Evolutionary conservation across 2,329 filamentous ascomycete species (phyloP), one percentile per base, ranked within the genome.

Genomic region (Thielaviopsis euricoi): DNA sequence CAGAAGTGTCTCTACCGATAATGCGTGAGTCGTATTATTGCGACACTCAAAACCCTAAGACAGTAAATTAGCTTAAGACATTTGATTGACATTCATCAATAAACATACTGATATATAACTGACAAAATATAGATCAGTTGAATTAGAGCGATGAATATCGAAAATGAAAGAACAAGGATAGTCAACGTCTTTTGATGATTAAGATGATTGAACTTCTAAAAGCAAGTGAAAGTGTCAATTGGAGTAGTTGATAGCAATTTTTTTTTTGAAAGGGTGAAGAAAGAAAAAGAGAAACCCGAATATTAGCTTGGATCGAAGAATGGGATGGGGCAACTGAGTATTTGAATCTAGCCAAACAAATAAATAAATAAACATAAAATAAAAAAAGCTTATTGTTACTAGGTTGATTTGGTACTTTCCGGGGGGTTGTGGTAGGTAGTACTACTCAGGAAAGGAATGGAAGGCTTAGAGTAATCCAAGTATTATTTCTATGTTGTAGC

Each of bases 221-320:
- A 43, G 6, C 37, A 43, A n/a, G 6, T 43, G 4, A 43, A n/a
- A 43, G 17, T n/a, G 37, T 43, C 37, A 43, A n/a, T 43, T 5
- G n/a, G n/a, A 15, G 4, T 5, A 19, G 7, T 48, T 48, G 7
- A 21, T 21, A n/a, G 43, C 21, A n/a, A 9, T 6, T 7, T 6
- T 6, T 6, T 33, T 33, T 21, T 10, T 6, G 63, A 59, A 56
- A 61, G 60, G 60, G 58, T 62, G 59, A 25, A 54, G 61, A 56
- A 63, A 62, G 57, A 56, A 58, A 25, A 56, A 61, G 61, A 56
- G 66, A 65, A 61, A 65, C 67, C 68, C 69, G 63, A 69, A 67
- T 4, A 43, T 6, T n/a, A 19, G 7, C 6, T 19, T 10, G 3
- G 7, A 2, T 48, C 43, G 12, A 21, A n/a, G 12, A 21, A 48